Conservation (phyloP, 306 rosid species). For the Dicorynia guianensis region DNA sequence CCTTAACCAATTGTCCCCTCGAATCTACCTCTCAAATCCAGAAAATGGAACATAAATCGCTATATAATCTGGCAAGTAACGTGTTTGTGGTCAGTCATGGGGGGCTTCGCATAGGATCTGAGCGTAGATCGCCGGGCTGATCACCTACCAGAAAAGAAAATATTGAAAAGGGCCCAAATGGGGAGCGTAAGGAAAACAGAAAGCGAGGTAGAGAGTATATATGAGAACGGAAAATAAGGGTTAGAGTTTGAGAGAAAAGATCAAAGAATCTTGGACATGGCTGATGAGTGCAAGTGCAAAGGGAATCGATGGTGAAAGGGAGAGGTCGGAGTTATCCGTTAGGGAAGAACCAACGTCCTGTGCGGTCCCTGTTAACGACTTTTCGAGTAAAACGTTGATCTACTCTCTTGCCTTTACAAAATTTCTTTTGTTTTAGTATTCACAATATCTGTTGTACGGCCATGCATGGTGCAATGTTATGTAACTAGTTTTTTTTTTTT, state of each 20-base stretch:
- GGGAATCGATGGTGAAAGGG: background rate
- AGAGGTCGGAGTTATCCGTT: background rate
- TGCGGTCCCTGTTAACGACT: background rate
- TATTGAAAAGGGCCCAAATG: background rate
- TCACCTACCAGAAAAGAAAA: background rate
- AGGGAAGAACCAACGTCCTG: constrained; percentile 8
- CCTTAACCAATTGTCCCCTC: background rate
- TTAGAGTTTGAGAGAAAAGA: constrained; percentile 37
- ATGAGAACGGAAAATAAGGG: constrained; percentile 7
- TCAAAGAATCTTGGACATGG: background rate
- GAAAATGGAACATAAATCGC: constrained; percentile 15
- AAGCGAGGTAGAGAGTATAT: background rate
- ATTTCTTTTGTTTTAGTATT: too few relatives aligned
- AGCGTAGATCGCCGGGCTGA: background rate
- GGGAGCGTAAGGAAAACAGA: background rate
- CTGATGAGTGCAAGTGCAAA: background rate
- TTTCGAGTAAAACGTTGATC: background rate
- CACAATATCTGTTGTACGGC: too few relatives aligned
- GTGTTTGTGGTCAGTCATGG: constrained; percentile 19
- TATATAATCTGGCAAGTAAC: background rate
- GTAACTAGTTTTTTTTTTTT: too few relatives aligned
- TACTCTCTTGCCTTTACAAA: background rate
- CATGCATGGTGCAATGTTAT: too few relatives aligned
- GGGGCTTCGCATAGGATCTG: background rate
- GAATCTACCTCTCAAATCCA: constrained; percentile 21